Conservation (phyloP, 192 early-diverging fungal genomes). For the Entophlyctis luteolus region DNA sequence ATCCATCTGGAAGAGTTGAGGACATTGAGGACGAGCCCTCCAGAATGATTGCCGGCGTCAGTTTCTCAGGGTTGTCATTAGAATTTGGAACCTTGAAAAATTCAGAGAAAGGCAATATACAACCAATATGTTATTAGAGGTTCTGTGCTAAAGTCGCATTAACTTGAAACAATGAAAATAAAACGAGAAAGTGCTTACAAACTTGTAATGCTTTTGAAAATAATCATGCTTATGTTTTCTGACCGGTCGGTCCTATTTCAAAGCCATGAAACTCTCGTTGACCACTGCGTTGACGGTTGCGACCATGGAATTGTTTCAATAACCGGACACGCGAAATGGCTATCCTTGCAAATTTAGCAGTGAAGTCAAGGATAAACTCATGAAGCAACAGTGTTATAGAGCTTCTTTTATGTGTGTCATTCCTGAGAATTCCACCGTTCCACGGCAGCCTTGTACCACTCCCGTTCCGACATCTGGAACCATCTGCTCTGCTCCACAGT, state of each 20-base stretch:
- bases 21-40: slow-evolving; percentile 6
- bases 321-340: too few species aligned
- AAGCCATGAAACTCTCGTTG: too few species aligned
- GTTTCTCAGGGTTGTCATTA: too few species aligned
- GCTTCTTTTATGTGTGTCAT: too few species aligned
- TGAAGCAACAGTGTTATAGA: too few species aligned
- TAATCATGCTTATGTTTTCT: too few species aligned
- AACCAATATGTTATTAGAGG: background rate
- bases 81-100: too few species aligned
- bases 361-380: too few species aligned
- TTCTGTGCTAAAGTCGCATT: background rate
- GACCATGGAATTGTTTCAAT: too few species aligned
- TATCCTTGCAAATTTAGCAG: too few species aligned
- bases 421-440: slow-evolving; percentile 7
- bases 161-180: background rate
- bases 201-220: background rate
- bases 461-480: slow-evolving; percentile 22
- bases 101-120: background rate
- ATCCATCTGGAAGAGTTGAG: slow-evolving; percentile 14
- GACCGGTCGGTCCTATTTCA: too few species aligned
- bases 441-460: slow-evolving; percentile 14
- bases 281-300: too few species aligned
- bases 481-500: slow-evolving; percentile 7
- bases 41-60: slow-evolving; percentile 16
- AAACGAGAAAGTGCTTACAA: background rate